Percentiles rank a stretch among this genome's conserved stretches.
Evolutionary conservation across 306 rosid species (phyloP).

Genomic region (Cucurbita argyrosperma): DNA sequence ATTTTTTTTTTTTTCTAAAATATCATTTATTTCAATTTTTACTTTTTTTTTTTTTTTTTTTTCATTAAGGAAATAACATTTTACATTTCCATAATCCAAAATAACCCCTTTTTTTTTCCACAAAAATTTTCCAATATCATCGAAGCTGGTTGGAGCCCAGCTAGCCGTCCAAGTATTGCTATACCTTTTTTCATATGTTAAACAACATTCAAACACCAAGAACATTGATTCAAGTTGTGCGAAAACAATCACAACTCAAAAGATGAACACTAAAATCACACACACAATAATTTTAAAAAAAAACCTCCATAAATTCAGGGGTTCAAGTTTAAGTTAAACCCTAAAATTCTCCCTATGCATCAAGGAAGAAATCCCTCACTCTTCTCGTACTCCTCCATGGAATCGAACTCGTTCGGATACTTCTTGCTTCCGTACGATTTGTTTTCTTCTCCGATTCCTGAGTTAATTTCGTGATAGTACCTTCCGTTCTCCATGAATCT

Average conservation of each 20-base stretch:
- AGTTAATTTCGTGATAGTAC: slow-evolving; percentile 19
- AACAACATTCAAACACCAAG: background rate
- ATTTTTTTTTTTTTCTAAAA: no score
- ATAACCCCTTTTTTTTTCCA: no score
- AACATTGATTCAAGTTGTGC: background rate
- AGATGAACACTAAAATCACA: background rate
- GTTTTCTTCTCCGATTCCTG: slow-evolving; percentile 10
- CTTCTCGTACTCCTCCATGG: slow-evolving; percentile 52
- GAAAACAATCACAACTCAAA: slow-evolving; percentile 2
- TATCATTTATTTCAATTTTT: no score
- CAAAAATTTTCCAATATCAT: no score
- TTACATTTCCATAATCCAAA: no score
- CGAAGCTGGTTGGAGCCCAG: no score
- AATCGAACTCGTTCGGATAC: slow-evolving; percentile 24
- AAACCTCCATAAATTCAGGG: background rate
- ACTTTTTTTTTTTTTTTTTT: no score
- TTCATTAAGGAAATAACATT: no score
- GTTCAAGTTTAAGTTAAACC: background rate
- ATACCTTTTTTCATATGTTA: no score
- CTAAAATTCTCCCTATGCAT: background rate
- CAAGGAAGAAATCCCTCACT: slow-evolving; percentile 36
- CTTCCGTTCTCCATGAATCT: slow-evolving; percentile 49
- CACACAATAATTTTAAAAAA: background rate
- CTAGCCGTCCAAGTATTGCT: no score
- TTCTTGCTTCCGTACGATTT: slow-evolving; percentile 13